Evolutionary conservation across 768 basidiomycete species (phyloP).

Genomic region (Rhizopogon roseolus): DNA sequence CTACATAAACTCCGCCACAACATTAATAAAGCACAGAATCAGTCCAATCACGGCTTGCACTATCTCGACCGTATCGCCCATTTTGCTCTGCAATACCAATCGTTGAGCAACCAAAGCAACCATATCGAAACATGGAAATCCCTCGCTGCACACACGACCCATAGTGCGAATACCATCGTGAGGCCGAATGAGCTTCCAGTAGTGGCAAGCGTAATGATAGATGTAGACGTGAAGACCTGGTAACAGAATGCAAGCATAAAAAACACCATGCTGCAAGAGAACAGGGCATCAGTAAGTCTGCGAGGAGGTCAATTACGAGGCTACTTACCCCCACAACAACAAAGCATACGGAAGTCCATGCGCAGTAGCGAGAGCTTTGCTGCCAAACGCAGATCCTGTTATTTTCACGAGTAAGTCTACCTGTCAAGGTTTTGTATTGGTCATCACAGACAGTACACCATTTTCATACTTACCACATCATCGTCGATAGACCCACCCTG

Average conservation of each 20-base stretch:
- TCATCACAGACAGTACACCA: not conserved
- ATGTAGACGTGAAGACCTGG: constrained; percentile 17
- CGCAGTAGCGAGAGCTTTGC: not conserved
- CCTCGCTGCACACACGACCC: not conserved
- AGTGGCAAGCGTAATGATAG: constrained; percentile 7
- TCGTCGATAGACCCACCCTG: too few species aligned
- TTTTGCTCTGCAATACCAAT: not conserved
- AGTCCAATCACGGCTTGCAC: not conserved
- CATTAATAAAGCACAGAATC: not conserved
- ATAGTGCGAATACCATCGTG: constrained; percentile 17
- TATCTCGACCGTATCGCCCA: not conserved
- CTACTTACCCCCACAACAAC: not conserved
- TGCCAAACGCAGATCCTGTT: too few species aligned
- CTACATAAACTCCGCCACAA: too few species aligned
- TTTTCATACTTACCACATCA: too few species aligned
- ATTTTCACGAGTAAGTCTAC: not conserved
- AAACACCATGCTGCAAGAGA: constrained; percentile 15
- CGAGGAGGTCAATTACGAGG: not conserved
- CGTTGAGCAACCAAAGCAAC: not conserved
- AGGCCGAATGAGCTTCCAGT: constrained; percentile 13
- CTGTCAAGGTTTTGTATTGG: not conserved
- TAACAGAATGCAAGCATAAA: constrained; percentile 21
- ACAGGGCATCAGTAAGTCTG: not conserved
- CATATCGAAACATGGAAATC: not conserved
- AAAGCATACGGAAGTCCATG: not conserved